Conservation (phyloP, 2,329 filamentous ascomycete species). For the Aureobasidium mangrovei region DNA sequence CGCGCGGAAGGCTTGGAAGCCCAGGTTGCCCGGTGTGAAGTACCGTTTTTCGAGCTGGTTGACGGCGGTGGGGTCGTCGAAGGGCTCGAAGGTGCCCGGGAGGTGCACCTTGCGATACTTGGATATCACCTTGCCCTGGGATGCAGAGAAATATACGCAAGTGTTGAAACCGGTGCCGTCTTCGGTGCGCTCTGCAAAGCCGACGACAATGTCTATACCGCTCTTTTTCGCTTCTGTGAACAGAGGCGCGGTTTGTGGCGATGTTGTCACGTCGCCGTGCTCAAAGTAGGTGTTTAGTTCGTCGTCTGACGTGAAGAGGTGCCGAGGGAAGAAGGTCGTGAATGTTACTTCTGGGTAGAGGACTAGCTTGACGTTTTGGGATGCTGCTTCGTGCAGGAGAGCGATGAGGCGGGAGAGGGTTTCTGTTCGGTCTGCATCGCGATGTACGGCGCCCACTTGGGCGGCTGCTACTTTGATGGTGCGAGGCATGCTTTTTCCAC, state of each 20-base stretch:
- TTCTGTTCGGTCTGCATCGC: conserved; percentile 33
- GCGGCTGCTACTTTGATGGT: conserved; percentile 44
- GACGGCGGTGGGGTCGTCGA: conserved; percentile 38
- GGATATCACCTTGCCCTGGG: conserved; percentile 33
- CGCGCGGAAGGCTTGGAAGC: conserved; percentile 46
- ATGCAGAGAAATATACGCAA: conserved; percentile 43
- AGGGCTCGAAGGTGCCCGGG: conserved; percentile 45
- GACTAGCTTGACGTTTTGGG: conserved; percentile 40
- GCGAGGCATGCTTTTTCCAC: conserved; percentile 27
- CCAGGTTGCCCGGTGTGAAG: conserved; percentile 45
- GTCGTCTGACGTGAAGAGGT: conserved; percentile 30
- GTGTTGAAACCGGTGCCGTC: conserved; percentile 44
- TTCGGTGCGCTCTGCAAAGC: conserved; percentile 43
- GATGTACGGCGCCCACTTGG: conserved; percentile 44
- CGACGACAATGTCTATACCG: conserved; percentile 44
- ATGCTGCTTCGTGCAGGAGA: conserved; percentile 40
- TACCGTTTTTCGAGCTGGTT: conserved; percentile 51
- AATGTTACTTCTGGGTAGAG: conserved; percentile 48
- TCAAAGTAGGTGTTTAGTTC: conserved; percentile 46
- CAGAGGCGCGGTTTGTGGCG: conserved; percentile 39
- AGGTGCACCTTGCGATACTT: conserved; percentile 51
- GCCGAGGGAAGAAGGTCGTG: conserved; percentile 49
- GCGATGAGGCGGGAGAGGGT: conserved; percentile 42
- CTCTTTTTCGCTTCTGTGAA: conserved; percentile 41
- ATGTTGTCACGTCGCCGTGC: conserved; percentile 34